Evolutionary conservation across 1,284 basidiomycete genomes (phyloP), one percentile per base, ranked within the genome.

Genomic region (Pseudozyma hubeiensis): DNA sequence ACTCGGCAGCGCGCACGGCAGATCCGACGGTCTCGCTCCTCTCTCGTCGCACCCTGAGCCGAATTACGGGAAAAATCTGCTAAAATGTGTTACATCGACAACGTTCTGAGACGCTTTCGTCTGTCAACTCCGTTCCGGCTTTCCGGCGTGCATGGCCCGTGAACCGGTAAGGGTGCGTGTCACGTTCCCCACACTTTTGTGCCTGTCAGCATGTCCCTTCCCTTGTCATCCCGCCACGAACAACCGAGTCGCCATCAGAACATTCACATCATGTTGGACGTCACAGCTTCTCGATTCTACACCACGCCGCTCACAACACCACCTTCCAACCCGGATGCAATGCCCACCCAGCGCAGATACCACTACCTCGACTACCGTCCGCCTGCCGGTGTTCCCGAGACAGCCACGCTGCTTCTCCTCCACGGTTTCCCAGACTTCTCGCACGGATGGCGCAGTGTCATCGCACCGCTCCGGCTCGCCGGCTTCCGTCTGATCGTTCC

Each of bases 371-470:
- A 79, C 53, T 47, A 76, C 44, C 57, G 54, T 3, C 77, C 77
- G 0, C 75, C 79, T 10, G 16, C 53, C 5, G 57, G 53, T 8
- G 61, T 75, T 9, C 63, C 64, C 9, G 60, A 65, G 55, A 57
- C 45, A 35, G 74, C 77, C 1, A 75, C 75, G 30, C 33, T 81
- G 14, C 66, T 81, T 14, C 53, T 81, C 13, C 68, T 79, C 7
- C 79, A 81, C 55, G 79, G 79, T 37, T 81, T 81, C 50, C 77
- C 79, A 7, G 79, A 81, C 49, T 69, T 63, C 33, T 68, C 66
- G 7, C 45, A 58, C 37, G 65, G 70, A 13, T 79, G 77, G 77
- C 46, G 69, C 29, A 70, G 52, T 44, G 58, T 78, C 33, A 46
- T 78, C 8, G 53, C 68, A 1, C 75, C 78, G 10, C 59, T 81